A percentile compares a stretch with the other conserved stretches of the same genome.
These are phyloP conservation scores for Herpotrichia juniperi DNA, from an alignment of 2,329 filamentous ascomycete species.

Conservation along the genomic window DNA sequence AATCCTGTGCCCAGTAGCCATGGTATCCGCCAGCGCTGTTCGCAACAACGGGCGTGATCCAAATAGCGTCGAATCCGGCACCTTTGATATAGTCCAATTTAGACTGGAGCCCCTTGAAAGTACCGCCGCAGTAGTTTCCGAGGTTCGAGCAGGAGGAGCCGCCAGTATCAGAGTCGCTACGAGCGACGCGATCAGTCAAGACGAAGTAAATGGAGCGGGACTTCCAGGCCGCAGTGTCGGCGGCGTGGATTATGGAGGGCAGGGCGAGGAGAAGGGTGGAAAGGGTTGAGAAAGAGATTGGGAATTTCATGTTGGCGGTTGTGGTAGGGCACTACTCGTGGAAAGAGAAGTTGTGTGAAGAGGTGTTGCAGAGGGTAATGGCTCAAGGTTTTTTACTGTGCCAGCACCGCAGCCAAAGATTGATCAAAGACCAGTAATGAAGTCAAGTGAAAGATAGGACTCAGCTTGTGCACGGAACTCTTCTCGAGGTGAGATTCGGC, in stretches of 20 bases:
- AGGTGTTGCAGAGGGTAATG: no score
- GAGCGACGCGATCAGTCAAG: constrained; percentile 44
- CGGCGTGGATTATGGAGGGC: constrained; percentile 27
- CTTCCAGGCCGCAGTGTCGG: constrained; percentile 42
- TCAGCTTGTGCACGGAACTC: no score
- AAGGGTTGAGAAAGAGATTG: constrained; percentile 17
- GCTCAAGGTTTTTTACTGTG: no score
- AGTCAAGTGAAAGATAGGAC: no score
- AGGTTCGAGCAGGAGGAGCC: constrained; percentile 36
- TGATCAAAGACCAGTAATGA: no score
- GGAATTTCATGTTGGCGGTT: constrained; percentile 14
- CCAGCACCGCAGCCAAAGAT: no score
- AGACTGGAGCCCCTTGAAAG: constrained; percentile 56
- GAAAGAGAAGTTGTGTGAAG: no score
- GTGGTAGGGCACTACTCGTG: no score
- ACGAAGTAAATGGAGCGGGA: constrained; percentile 46
- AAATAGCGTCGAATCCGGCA: constrained; percentile 57
- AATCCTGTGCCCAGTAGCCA: constrained; percentile 57
- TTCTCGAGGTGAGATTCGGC: no score
- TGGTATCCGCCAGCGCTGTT: constrained; percentile 56
- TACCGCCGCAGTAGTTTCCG: constrained; percentile 57
- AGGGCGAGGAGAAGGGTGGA: constrained; percentile 19
- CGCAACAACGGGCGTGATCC: constrained; percentile 50
- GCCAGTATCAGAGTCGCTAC: constrained; percentile 39
- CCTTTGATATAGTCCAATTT: constrained; percentile 58